These are phyloP conservation scores for Ruellia speciosa DNA, from an alignment of 305 asterid species.

Conservation along the genomic window DNA sequence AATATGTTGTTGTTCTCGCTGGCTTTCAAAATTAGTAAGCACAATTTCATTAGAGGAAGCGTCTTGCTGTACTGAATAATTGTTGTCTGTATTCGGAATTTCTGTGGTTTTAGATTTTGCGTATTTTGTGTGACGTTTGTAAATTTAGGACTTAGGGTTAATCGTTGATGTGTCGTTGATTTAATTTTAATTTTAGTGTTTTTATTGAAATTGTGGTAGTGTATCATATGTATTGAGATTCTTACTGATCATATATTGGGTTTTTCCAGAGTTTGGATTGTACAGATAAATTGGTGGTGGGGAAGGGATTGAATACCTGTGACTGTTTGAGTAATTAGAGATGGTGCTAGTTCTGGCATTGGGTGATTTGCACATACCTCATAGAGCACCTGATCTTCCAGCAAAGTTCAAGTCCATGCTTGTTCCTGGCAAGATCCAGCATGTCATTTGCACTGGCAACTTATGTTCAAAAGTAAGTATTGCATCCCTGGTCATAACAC, in stretches of 20 bases:
- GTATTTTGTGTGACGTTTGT: too few species aligned
- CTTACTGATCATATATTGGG: background rate
- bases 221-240: background rate
- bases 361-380: constrained; percentile 92
- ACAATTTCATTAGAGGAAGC: too few species aligned
- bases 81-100: too few species aligned
- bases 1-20: too few species aligned
- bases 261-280: background rate
- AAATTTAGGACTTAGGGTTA: too few species aligned
- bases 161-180: too few species aligned
- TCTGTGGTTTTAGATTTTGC: too few species aligned
- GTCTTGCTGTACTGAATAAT: too few species aligned
- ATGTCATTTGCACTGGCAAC: constrained; percentile 87
- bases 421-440: constrained; percentile 98
- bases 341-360: constrained; percentile 95
- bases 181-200: too few species aligned
- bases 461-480: constrained; percentile 68
- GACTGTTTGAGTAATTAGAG: constrained; percentile 9
- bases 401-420: constrained; percentile 97
- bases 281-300: background rate
- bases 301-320: background rate
- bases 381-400: constrained; percentile 93
- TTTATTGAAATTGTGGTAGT: too few species aligned
- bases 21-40: too few species aligned
- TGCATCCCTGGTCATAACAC: background rate